A percentile compares a stretch with the other conserved stretches of the same genome.
phyloP scores from a whole-genome alignment of 495 filamentous ascomycete genomes.

The Xylaria nigripes region DNA sequence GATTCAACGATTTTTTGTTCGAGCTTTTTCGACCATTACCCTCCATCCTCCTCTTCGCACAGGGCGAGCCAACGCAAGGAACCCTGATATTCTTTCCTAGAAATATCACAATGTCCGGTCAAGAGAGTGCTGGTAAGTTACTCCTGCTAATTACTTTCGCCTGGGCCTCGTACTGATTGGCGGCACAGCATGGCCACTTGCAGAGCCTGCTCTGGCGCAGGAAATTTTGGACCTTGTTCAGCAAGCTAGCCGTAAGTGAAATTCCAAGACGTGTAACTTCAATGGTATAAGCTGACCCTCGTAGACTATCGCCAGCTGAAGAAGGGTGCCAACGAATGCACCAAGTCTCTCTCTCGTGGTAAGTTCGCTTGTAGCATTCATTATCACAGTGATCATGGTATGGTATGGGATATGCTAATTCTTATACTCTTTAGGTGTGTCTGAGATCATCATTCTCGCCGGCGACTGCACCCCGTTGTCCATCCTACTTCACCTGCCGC shows the following conservation, averaged over 20 bases:
- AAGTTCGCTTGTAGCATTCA: background rate
- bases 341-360: constrained; percentile 28
- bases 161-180: background rate
- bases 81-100: constrained; percentile 34
- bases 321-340: constrained; percentile 62
- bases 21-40: background rate
- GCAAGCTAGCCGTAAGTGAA: constrained; percentile 52
- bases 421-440: constrained; percentile 52
- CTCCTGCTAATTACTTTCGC: background rate
- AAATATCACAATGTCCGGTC: constrained; percentile 39
- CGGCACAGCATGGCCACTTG: constrained; percentile 75
- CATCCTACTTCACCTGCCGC: constrained; percentile 85
- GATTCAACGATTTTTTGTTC: background rate
- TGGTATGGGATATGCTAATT: constrained; percentile 1
- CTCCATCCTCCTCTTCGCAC: constrained; percentile 13
- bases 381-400: background rate
- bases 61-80: constrained; percentile 59
- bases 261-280: background rate
- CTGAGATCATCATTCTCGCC: constrained; percentile 81
- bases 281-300: constrained; percentile 9
- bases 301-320: constrained; percentile 73
- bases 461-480: constrained; percentile 80
- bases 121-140: constrained; percentile 39
- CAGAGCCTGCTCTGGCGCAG: constrained; percentile 70
- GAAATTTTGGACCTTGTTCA: constrained; percentile 82